Evolutionary conservation across 2,329 filamentous ascomycete genomes (phyloP).

Genomic region (Trichoderma sp.): DNA sequence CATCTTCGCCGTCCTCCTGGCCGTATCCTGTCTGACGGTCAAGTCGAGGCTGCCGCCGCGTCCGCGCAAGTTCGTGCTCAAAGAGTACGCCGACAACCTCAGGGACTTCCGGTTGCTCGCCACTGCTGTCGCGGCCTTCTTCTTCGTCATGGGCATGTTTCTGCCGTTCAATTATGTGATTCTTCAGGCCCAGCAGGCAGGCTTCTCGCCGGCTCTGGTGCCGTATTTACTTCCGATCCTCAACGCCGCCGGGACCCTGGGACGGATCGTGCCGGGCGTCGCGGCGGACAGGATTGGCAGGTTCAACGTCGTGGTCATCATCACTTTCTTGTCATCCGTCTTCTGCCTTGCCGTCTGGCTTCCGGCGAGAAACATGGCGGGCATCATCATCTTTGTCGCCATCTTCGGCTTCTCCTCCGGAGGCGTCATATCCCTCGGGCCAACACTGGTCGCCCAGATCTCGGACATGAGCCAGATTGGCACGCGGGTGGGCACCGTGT

Average conservation of each 20-base stretch:
- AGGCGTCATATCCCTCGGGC: conserved; percentile 64
- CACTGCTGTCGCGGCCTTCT: conserved; percentile 51
- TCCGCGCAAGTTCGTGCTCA: conserved; percentile 48
- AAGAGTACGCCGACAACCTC: conserved; percentile 52
- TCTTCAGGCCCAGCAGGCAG: conserved; percentile 50
- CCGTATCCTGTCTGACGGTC: conserved; percentile 43
- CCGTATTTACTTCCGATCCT: conserved; percentile 60
- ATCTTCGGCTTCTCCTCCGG: conserved; percentile 72
- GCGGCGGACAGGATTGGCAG: conserved; percentile 50
- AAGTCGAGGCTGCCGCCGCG: conserved; percentile 50
- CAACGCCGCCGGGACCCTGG: conserved; percentile 55
- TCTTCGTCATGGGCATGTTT: conserved; percentile 60
- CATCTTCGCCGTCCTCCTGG: conserved; percentile 46
- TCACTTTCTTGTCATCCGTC: conserved; percentile 53
- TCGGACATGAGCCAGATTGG: conserved; percentile 71
- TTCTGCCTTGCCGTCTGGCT: conserved; percentile 54
- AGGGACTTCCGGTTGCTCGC: conserved; percentile 50
- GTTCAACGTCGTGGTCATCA: conserved; percentile 54
- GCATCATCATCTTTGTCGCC: conserved; percentile 65
- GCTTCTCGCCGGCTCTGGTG: conserved; percentile 46
- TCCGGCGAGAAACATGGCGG: conserved; percentile 53
- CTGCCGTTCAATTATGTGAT: conserved; percentile 57
- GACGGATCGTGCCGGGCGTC: conserved; percentile 55
- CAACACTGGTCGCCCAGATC: conserved; percentile 69
- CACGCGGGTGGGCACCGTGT: conserved; percentile 65